Conservation (phyloP, 495 filamentous ascomycete species). For the Lophium mytilinum region DNA sequence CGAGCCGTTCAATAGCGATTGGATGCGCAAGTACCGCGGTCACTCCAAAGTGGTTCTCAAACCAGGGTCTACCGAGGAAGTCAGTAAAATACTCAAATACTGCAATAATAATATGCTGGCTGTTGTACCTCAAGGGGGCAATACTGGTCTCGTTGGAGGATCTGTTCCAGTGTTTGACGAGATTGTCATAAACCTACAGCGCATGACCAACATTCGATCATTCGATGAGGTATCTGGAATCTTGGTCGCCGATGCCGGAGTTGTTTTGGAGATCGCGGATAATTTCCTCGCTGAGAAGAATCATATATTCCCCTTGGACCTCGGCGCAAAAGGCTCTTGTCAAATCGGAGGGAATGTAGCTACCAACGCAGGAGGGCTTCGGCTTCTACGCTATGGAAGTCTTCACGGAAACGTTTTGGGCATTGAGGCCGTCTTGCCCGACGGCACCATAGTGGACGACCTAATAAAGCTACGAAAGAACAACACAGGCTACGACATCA, state of each 20-base stretch:
- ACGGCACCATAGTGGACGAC: slow-evolving; percentile 85
- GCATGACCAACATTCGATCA: slow-evolving; percentile 81
- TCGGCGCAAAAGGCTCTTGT: slow-evolving; percentile 95
- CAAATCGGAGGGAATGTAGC: slow-evolving; percentile 98
- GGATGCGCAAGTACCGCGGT: slow-evolving; percentile 98
- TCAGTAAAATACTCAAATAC: slow-evolving; percentile 81
- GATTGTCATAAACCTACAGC: slow-evolving; percentile 81
- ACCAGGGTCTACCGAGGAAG: slow-evolving; percentile 70
- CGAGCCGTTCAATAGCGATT: slow-evolving; percentile 90
- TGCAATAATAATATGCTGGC: slow-evolving; percentile 87
- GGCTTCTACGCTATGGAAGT: slow-evolving; percentile 85
- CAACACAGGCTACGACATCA: slow-evolving; percentile 96
- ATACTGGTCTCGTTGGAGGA: slow-evolving; percentile 90
- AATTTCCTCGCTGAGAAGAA: slow-evolving; percentile 66
- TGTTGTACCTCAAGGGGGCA: slow-evolving; percentile 96
- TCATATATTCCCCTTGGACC: slow-evolving; percentile 88
- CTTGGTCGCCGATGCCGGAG: slow-evolving; percentile 81
- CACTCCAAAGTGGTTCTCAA: slow-evolving; percentile 82
- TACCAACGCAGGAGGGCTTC: slow-evolving; percentile 88
- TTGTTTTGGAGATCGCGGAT: slow-evolving; percentile 83
- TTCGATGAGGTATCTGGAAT: slow-evolving; percentile 92
- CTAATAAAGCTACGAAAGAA: slow-evolving; percentile 86
- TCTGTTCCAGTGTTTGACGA: slow-evolving; percentile 96
- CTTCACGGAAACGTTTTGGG: slow-evolving; percentile 89
- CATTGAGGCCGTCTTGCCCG: slow-evolving; percentile 83